These are phyloP conservation scores for Chlorella ohadii DNA, from an alignment of 139 green algal species.

Conservation along the genomic window DNA sequence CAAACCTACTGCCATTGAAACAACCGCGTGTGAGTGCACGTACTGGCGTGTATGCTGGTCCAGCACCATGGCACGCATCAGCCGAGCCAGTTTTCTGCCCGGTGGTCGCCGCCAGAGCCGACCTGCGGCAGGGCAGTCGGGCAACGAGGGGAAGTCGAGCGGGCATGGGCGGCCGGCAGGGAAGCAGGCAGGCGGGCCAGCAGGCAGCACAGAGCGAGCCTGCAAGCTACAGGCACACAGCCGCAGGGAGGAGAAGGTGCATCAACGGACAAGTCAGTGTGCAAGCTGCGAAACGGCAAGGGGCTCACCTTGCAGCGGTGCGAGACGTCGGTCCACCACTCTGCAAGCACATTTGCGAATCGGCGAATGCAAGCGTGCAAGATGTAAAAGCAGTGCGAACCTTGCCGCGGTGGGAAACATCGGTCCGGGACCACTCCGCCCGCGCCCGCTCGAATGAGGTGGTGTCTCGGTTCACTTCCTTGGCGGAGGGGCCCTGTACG, in stretches of 20 bases:
- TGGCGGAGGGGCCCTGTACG: slow-evolving; percentile 39
- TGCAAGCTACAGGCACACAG: neutral
- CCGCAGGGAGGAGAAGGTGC: neutral
- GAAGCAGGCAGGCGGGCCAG: neutral
- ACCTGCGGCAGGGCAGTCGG: neutral
- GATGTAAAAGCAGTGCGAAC: slow-evolving; percentile 21
- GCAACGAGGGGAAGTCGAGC: neutral
- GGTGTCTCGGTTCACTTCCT: slow-evolving; percentile 59
- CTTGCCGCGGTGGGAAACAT: slow-evolving; percentile 53
- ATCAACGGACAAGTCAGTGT: too few relatives aligned
- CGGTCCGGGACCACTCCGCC: slow-evolving; percentile 52
- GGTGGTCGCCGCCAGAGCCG: slow-evolving; percentile 44
- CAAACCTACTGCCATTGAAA: too few relatives aligned
- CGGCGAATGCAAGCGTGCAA: too few relatives aligned
- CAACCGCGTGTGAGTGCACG: too few relatives aligned
- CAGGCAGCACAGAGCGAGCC: neutral
- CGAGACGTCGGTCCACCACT: too few relatives aligned
- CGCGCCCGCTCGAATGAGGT: slow-evolving; percentile 71
- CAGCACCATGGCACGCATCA: too few relatives aligned
- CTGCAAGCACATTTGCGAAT: too few relatives aligned
- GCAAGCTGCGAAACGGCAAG: too few relatives aligned
- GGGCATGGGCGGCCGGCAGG: too few relatives aligned
- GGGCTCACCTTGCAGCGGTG: slow-evolving; percentile 10
- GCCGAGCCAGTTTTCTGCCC: slow-evolving; percentile 56
- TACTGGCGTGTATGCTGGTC: too few relatives aligned